Base-by-base conservation (phyloP, 1,284 basidiomycete species). In the Schizopora paradoxa region DNA sequence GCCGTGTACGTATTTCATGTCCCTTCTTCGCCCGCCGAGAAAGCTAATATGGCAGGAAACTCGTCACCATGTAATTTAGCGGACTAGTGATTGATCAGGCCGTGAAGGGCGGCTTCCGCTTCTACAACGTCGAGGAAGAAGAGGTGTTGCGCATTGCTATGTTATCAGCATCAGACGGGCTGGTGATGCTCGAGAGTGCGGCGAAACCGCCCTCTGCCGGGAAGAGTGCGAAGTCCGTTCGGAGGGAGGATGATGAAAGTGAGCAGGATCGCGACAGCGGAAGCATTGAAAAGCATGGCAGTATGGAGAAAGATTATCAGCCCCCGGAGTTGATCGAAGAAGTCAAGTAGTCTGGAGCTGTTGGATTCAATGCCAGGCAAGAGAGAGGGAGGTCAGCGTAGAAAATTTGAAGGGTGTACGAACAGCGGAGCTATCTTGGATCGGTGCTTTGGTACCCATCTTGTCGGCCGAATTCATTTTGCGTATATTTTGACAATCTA, bases 11-110 rank as follows among this genome's bases (percentile, higher is more conserved):
- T 65, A n/a, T n/a, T 3, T 39, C 16, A 11, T 38, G 31, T 16
- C 28, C 26, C 41, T 47, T 41, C 22, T 31, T 25, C 22, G 16
- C 28, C 42, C 34, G 18, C 37, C 35, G 7, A n/a, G 19, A 28
- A 36, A 43, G 8, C 6, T 22, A 27, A 10, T 26, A 13, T n/a
- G n/a, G n/a, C n/a, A n/a, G n/a, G n/a, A n/a, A n/a, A n/a, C n/a
- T n/a, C n/a, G 22, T 1, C 6, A 7, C 14, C 18, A 18, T 39
- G 13, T 19, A n/a, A 6, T 26, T 39, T 54, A 79, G 77, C 4
- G 76, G 79, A 10, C 64, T 81, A 49, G 71, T 76, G 6, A 56
- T 79, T 25, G 62, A 69, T 52, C 76, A 82, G 58, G 57, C 73
- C 13, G 56, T 61, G 37, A 70, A 72, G 51, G 62, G 55, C 27